A percentile compares a stretch with the other conserved stretches of the same genome.
phyloP scores from a whole-genome alignment of 768 basidiomycete species.

The Sarcomyxa edulis region DNA sequence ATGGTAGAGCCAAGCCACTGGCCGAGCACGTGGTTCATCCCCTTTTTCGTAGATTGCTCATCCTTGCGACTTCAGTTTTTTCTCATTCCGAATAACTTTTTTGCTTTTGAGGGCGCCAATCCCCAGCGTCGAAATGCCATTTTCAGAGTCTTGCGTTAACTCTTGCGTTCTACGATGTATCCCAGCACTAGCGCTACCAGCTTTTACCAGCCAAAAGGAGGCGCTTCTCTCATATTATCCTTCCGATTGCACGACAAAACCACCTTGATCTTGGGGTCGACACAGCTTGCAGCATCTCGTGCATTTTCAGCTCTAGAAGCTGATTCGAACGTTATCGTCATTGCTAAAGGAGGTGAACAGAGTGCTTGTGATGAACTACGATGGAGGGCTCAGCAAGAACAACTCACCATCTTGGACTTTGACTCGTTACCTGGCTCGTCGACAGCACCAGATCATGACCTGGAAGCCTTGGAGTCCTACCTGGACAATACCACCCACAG shows the following conservation, averaged over 20 bases:
- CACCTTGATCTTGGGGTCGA: conserved; percentile 72
- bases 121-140: too few species aligned
- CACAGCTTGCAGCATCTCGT: conserved; percentile 78
- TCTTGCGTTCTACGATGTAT: too few species aligned
- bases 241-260: conserved; percentile 53
- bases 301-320: conserved; percentile 81
- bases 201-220: conserved; percentile 42
- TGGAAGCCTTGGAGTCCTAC: conserved; percentile 42
- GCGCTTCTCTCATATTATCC: conserved; percentile 76
- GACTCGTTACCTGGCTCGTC: conserved; percentile 35
- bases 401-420: conserved; percentile 59
- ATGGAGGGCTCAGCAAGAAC: conserved; percentile 51
- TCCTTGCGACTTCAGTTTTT: conserved; percentile 1
- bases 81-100: too few species aligned
- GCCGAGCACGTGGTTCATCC: background rate
- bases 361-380: conserved; percentile 66
- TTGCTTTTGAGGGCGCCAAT: too few species aligned
- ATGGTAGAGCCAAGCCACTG: conserved; percentile 21
- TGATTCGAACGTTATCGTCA: conserved; percentile 63
- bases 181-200: too few species aligned
- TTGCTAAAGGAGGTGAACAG: conserved; percentile 42
- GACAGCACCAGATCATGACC: conserved; percentile 27
- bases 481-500: conserved; percentile 24
- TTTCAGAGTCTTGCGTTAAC: too few species aligned
- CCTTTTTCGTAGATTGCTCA: conserved; percentile 1